phyloP scores from a whole-genome alignment of 352 stramenopile species.

The Pythium sukuiense region DNA sequence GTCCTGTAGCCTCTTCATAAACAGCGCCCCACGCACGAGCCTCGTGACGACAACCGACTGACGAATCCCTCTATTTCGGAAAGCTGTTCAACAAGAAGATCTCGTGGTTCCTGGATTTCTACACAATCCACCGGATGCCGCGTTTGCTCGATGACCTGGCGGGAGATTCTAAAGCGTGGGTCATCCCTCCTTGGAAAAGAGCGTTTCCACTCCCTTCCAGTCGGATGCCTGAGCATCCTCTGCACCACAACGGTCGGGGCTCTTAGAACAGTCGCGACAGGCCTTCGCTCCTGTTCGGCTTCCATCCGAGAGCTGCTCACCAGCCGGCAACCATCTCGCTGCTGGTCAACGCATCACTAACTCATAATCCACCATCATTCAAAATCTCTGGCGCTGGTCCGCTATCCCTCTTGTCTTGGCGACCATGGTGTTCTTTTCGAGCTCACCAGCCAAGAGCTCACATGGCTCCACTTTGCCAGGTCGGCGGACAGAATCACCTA shows the following conservation, averaged over 20 bases:
- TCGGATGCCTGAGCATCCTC: neutral
- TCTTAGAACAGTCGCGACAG: slow-evolving; percentile 1
- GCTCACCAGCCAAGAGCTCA: neutral
- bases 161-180: neutral
- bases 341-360: neutral
- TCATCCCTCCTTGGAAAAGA: neutral
- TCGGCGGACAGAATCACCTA: slow-evolving; percentile 7
- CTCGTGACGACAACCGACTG: neutral
- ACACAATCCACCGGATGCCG: slow-evolving; percentile 2
- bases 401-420: neutral
- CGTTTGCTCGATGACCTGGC: neutral
- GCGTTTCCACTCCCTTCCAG: neutral
- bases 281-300: slow-evolving; percentile 17
- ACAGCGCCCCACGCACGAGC: neutral
- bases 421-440: slow-evolving; percentile 24
- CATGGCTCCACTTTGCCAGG: slow-evolving; percentile 7
- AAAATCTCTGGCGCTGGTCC: neutral
- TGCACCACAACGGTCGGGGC: slow-evolving; percentile 1
- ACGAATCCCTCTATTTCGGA: neutral
- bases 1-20: neutral
- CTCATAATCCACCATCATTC: slow-evolving; percentile 12
- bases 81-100: neutral
- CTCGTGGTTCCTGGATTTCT: neutral
- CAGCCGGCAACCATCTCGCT: slow-evolving; percentile 6
- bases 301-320: neutral